Percentiles rank a stretch among this genome's conserved stretches.
Evolutionary conservation across 23 red algal genomes (phyloP).

Genomic region (Gracilaria gracilis): DNA sequence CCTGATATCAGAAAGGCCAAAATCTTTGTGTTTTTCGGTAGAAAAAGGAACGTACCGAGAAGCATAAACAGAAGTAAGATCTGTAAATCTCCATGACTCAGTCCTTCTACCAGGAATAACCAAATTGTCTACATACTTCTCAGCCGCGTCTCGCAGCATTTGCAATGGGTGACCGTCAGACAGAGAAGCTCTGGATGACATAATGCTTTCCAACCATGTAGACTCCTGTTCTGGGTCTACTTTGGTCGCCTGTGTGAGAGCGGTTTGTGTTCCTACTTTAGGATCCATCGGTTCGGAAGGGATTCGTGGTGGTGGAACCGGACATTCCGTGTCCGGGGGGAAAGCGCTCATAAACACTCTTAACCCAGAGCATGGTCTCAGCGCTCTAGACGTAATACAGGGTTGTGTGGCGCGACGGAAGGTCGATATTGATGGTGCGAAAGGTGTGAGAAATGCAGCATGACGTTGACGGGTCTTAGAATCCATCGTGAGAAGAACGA

Average conservation of each 20-base stretch:
- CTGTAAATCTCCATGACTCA: conserved; percentile 88
- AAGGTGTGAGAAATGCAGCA: conserved; percentile 10
- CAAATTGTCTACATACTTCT: conserved; percentile 13
- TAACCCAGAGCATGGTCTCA: too few species aligned
- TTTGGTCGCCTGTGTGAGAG: background rate
- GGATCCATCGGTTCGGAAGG: conserved; percentile 34
- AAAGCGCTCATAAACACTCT: conserved; percentile 25
- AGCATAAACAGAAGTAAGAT: conserved; percentile 64
- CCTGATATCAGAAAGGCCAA: conserved; percentile 35
- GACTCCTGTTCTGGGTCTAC: conserved; percentile 21
- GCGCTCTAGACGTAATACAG: background rate
- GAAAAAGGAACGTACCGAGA: conserved; percentile 45
- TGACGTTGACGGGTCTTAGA: background rate
- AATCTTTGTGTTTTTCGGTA: background rate
- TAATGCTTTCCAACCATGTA: conserved; percentile 50
- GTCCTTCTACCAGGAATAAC: conserved; percentile 48
- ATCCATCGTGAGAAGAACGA: background rate
- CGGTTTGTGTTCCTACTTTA: conserved; percentile 48
- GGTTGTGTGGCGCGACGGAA: background rate
- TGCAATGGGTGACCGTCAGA: conserved; percentile 22
- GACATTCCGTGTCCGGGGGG: conserved; percentile 24
- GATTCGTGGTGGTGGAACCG: conserved; percentile 23
- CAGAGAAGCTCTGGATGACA: conserved; percentile 20
- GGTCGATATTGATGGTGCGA: background rate
- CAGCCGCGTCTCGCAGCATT: conserved; percentile 11